phyloP scores from a whole-genome alignment of 257 asterid genomes.

The Solanum chiquidenum region DNA sequence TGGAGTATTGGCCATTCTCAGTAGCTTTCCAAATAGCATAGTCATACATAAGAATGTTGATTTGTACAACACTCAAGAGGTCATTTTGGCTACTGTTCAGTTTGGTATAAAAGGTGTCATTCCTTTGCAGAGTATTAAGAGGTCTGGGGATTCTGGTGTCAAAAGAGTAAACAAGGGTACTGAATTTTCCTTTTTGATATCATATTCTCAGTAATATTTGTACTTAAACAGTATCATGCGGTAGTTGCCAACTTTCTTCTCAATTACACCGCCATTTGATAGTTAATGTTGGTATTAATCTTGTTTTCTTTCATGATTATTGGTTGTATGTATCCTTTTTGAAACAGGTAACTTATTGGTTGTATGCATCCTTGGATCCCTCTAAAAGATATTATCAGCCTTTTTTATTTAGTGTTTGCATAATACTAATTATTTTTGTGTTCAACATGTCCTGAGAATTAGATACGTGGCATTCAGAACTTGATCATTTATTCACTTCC shows the following conservation, averaged over 20 bases:
- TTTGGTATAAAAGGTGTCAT: background rate
- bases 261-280: background rate
- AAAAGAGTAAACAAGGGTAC: background rate
- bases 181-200: background rate
- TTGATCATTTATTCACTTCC: constrained; percentile 81
- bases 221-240: background rate
- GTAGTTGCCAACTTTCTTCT: background rate
- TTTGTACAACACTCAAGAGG: background rate
- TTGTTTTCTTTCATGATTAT: background rate
- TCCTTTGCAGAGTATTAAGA: background rate
- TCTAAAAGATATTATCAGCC: background rate
- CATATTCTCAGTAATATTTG: background rate
- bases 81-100: background rate
- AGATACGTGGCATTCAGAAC: constrained; percentile 85
- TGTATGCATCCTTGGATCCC: background rate
- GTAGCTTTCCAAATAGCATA: background rate
- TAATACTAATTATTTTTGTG: background rate
- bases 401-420: background rate
- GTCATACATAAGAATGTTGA: background rate
- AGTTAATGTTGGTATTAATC: background rate
- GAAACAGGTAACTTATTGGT: background rate
- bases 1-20: background rate
- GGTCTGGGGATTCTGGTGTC: background rate
- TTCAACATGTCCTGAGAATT: background rate
- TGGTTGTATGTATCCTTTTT: background rate